Conservation (phyloP, 805 yeast species). For the Vanderwaltozyma tropicalis region DNA sequence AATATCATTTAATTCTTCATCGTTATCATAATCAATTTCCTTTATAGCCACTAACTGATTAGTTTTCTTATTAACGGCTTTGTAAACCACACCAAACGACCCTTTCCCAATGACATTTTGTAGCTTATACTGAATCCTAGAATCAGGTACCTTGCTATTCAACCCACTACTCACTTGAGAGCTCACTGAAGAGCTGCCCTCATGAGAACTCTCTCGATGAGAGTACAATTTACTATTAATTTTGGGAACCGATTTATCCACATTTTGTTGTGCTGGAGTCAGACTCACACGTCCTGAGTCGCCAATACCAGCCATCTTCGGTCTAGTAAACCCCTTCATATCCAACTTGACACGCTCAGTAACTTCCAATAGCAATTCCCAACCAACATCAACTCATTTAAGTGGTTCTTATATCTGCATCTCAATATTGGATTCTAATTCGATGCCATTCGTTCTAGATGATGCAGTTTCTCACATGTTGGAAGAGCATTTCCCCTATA, state of each 20-base stretch:
- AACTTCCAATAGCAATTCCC: no score
- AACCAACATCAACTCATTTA: no score
- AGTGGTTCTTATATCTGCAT: no score
- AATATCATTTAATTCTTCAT: slow-evolving; percentile 54
- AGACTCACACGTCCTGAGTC: slow-evolving; percentile 8
- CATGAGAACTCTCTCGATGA: neutral
- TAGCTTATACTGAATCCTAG: slow-evolving; percentile 34
- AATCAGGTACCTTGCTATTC: neutral
- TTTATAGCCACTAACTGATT: slow-evolving; percentile 70
- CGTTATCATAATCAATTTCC: slow-evolving; percentile 60
- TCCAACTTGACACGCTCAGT: no score
- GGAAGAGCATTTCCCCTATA: no score
- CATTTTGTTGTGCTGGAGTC: slow-evolving; percentile 18
- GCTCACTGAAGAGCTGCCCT: no score
- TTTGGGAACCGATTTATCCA: neutral
- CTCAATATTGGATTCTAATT: no score
- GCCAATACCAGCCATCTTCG: neutral
- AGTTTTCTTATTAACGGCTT: slow-evolving; percentile 57
- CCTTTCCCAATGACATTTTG: slow-evolving; percentile 74
- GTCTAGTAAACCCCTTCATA: neutral
- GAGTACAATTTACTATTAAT: no score
- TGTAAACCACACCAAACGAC: slow-evolving; percentile 81
- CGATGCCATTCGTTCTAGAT: no score
- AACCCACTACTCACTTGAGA: no score
- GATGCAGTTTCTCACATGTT: no score